Percentiles rank a stretch among this genome's conserved stretches.
These are phyloP conservation scores for Obelidium mucronatum DNA, from an alignment of 192 early-diverging fungal species.

Conservation along the genomic window DNA sequence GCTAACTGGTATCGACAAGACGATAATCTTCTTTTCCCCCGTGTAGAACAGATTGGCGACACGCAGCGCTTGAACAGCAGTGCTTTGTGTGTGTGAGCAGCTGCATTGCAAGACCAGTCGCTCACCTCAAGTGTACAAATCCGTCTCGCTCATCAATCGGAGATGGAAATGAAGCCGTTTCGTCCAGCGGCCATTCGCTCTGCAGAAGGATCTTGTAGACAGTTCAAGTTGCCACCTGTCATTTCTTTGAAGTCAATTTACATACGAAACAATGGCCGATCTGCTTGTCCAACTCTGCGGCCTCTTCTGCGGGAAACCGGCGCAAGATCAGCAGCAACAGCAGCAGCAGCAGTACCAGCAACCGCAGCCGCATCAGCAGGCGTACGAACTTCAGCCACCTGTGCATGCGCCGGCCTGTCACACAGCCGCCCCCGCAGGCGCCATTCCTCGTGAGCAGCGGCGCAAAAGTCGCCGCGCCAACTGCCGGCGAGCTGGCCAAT, in stretches of 20 bases:
- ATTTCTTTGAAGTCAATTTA: too few relatives aligned
- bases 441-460: not conserved
- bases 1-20: not conserved
- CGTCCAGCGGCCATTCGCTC: not conserved
- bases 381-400: too few relatives aligned
- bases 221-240: too few relatives aligned
- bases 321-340: too few relatives aligned
- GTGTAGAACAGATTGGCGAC: not conserved
- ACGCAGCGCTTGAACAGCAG: not conserved
- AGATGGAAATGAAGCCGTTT: not conserved
- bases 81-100: not conserved
- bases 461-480: not conserved
- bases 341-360: too few relatives aligned
- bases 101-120: not conserved
- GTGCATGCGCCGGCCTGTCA: too few relatives aligned
- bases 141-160: not conserved
- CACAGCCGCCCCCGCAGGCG: not conserved
- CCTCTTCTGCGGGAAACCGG: too few relatives aligned
- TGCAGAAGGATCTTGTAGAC: not conserved
- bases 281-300: too few relatives aligned
- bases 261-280: too few relatives aligned
- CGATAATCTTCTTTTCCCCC: not conserved
- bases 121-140: not conserved
- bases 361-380: too few relatives aligned
- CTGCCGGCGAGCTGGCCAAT: constrained; percentile 24